Base-by-base conservation (phyloP, 768 basidiomycete species). In the Dioszegia crocea region DNA sequence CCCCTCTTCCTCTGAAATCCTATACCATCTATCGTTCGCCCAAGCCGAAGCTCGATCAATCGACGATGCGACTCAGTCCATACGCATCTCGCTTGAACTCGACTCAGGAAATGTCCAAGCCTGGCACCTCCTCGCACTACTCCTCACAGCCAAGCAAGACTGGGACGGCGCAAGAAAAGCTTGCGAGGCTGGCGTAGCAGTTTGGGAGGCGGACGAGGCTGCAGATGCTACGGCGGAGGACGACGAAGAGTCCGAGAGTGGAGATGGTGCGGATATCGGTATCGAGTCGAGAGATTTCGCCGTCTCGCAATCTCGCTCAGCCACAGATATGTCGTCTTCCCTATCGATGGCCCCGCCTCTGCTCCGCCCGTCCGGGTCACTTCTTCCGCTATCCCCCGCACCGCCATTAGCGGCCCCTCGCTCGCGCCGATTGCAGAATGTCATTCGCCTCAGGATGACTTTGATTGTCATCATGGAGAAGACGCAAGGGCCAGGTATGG, bases 41-140 rank as follows among this genome's bases (percentile, higher is more conserved):
- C 85, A 84, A 29, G 82, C 85, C 0, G 85, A 87, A 14, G 82
- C 80, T 3, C 85, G 86, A 24, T 82, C 88, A 62, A 77, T 92
- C 31, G 80, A 83, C n/a, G 78, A 81, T 27, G 89, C 92, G 0
- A 82, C 88, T 6, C 76, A 81, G 14, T 79, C 84, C 50, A 88
- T 89, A 0, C 84, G 86, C 5, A 68, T 79, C 3, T 88, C 91
- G 0, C 84, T 94, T 2, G 88, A 92, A 72, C 80, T 81, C 5
- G 84, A 86, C 29, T 80, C 86, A 0, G 36, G 56, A 3, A 78
- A 75, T 30, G 81, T 88, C 24, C 82, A 89, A 40, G 87, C 88
- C 53, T 97, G 92, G 93, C 94, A 97, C 76, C 82, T 97, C 16
- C 81, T 97, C 0, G 91, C 88, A 0, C 78, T 97, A 4, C 76